phyloP scores from a whole-genome alignment of 768 basidiomycete species.

The Trichaptum fuscoviolaceum region DNA sequence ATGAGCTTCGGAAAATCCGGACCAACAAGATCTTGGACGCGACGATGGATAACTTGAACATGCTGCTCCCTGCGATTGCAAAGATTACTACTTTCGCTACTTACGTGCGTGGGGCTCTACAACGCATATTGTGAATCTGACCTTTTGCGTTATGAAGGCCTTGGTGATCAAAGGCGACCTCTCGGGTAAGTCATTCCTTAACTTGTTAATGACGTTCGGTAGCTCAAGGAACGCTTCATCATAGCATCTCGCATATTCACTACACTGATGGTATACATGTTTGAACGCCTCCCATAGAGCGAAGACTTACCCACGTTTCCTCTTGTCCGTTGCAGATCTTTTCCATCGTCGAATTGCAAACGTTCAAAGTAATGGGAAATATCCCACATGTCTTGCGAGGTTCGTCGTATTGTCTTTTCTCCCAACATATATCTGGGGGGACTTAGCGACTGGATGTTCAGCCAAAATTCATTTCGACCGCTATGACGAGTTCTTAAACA shows the following conservation, averaged over 20 bases:
- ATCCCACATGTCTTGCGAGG: slow-evolving; percentile 23
- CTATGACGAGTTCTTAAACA: slow-evolving; percentile 40
- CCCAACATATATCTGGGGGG: slow-evolving; percentile 15
- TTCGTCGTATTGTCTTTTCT: slow-evolving; percentile 17
- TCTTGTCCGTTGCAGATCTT: slow-evolving; percentile 35
- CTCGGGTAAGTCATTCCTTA: not conserved
- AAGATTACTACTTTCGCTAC: slow-evolving; percentile 63
- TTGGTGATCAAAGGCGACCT: not conserved
- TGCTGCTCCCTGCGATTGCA: slow-evolving; percentile 45
- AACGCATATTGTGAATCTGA: not conserved
- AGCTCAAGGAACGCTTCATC: not conserved
- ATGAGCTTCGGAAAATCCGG: not conserved
- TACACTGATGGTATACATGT: not conserved
- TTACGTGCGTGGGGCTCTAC: slow-evolving; percentile 36
- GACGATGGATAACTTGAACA: not conserved
- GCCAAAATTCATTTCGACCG: slow-evolving; percentile 66
- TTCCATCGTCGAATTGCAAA: slow-evolving; percentile 49
- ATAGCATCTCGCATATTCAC: not conserved
- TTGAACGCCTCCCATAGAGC: not conserved
- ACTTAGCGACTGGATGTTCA: slow-evolving; percentile 9
- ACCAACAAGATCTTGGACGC: not conserved
- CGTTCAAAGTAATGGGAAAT: slow-evolving; percentile 30
- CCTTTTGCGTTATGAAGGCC: not conserved
- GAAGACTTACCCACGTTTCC: not conserved
- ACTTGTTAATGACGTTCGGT: not conserved